These are phyloP conservation scores for Paragyromitra xinjiangensis DNA, from an alignment of 495 filamentous ascomycete genomes.

Conservation along the genomic window DNA sequence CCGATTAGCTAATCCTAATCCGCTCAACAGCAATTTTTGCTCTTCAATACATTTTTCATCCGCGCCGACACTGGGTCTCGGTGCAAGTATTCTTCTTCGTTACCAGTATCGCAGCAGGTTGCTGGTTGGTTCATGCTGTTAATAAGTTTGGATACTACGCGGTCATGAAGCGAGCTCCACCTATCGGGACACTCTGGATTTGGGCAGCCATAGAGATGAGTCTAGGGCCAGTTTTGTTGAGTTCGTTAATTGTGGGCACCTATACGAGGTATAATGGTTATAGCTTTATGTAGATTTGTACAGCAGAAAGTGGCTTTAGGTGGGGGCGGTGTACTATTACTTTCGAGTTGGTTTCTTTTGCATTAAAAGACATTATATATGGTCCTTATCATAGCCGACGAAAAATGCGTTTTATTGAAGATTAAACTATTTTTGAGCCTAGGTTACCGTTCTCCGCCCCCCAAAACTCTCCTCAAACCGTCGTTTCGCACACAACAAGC, in stretches of 20 bases:
- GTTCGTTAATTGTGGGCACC: conserved; percentile 66
- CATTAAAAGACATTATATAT: neutral
- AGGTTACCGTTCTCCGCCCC: neutral
- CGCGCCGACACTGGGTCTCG: conserved; percentile 61
- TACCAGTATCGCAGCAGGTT: conserved; percentile 68
- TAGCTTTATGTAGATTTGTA: conserved; percentile 55
- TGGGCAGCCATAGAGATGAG: conserved; percentile 91
- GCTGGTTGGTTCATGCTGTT: conserved; percentile 79
- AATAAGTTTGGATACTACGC: conserved; percentile 82
- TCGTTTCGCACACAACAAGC: neutral
- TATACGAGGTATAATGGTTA: conserved; percentile 82
- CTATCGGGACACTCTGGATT: conserved; percentile 90
- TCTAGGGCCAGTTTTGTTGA: conserved; percentile 71
- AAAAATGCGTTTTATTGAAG: conserved; percentile 12
- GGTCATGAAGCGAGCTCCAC: conserved; percentile 90
- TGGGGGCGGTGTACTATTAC: conserved; percentile 4
- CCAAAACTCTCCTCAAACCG: neutral
- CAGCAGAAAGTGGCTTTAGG: neutral
- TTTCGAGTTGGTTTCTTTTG: conserved; percentile 7
- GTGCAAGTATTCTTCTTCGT: conserved; percentile 71
- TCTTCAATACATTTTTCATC: conserved; percentile 69
- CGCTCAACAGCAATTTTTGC: conserved; percentile 68
- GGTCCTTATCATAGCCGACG: neutral
- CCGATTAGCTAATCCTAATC: conserved; percentile 53
- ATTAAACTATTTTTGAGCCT: conserved; percentile 39